Evolutionary conservation across 192 early-diverging fungal species (phyloP), one percentile per base, ranked within the genome.

Genomic region (Coemansia sp.): DNA sequence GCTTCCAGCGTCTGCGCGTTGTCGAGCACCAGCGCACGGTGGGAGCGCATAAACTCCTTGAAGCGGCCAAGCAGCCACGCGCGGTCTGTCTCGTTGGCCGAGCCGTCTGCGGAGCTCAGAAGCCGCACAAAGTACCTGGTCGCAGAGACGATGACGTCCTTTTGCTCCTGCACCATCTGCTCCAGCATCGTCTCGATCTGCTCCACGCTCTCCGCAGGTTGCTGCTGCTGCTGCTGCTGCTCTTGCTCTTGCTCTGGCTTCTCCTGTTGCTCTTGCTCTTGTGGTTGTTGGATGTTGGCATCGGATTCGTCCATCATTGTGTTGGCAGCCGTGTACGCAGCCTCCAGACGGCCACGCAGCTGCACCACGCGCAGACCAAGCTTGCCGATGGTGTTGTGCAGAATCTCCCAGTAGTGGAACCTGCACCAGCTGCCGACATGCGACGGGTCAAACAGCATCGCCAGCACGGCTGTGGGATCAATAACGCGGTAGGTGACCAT

Each of bases 401-500:
- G 69, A 48, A 94, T 94, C 75, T 92, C 89, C 95, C 95, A 98
- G 42, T 91, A 61, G 70, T 88, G 88, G 71, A 92, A 92, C 57
- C 41, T 50, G 61, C 69, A 60, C 76, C 76, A 78, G 39, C 51
- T 51, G 49, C 76, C 84, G 9, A 69, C 61, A 49, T 76, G 79
- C 60, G 70, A 54, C 7, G 55, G 39, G 56, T 76, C 86, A 76
- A 97, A 89, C 32, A 93, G 77, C 92, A 93, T 92, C 39, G 87
- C 78, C 51, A 97, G 78, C 39, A 98, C 91, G 12, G 89, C 87
- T 51, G 80, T 81, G 14, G 95, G 91, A 62, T 95, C 94, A 44
- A 98, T 85, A 5, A 99, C 89, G 39, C 95, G 89, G 81, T 99
- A 99, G 77, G 96, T 95, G 63, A 97, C 81, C 65, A 99, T 84